Percentiles rank a stretch among this genome's conserved stretches.
These are phyloP conservation scores for Chaetomium tenue DNA, from an alignment of 495 filamentous ascomycete genomes.

Conservation along the genomic window DNA sequence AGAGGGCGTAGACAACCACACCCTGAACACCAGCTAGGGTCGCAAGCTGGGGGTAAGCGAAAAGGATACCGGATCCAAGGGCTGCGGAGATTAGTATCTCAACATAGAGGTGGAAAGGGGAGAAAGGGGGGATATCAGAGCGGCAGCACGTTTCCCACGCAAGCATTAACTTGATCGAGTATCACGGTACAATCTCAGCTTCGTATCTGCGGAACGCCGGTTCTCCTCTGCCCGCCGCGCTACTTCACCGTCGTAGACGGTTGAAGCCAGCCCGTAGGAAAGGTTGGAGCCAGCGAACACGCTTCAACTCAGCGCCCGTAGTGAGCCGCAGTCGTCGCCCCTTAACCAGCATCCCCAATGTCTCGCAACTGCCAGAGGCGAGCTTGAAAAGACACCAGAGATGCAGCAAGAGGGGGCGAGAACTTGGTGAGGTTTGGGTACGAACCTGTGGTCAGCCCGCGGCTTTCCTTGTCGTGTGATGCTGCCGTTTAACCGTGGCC, in stretches of 20 bases:
- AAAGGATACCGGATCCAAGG: constrained; percentile 74
- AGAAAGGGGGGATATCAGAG: constrained; percentile 46
- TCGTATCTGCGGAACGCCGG: constrained; percentile 48
- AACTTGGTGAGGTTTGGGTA: constrained; percentile 33
- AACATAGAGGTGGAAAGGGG: constrained; percentile 22
- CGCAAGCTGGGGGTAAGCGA: constrained; percentile 74
- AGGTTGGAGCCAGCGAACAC: constrained; percentile 50
- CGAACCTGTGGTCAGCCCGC: constrained; percentile 31
- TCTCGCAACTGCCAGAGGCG: not conserved
- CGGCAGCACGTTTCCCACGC: constrained; percentile 91
- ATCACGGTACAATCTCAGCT: constrained; percentile 88
- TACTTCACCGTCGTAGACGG: constrained; percentile 23
- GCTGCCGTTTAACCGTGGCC: not conserved
- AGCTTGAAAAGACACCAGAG: not conserved
- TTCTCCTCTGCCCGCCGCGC: constrained; percentile 32
- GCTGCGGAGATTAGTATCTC: constrained; percentile 49
- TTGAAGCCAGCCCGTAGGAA: constrained; percentile 21
- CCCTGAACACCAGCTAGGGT: constrained; percentile 77
- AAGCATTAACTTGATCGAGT: constrained; percentile 97
- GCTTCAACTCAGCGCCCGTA: constrained; percentile 72
- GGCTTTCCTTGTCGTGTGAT: constrained; percentile 10
- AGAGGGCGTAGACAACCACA: constrained; percentile 65
- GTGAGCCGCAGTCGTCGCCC: constrained; percentile 63
- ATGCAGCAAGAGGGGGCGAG: constrained; percentile 17
- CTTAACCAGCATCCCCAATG: not conserved